phyloP scores from a whole-genome alignment of 2,329 filamentous ascomycete genomes.

The Amesomyces nigricolor region DNA sequence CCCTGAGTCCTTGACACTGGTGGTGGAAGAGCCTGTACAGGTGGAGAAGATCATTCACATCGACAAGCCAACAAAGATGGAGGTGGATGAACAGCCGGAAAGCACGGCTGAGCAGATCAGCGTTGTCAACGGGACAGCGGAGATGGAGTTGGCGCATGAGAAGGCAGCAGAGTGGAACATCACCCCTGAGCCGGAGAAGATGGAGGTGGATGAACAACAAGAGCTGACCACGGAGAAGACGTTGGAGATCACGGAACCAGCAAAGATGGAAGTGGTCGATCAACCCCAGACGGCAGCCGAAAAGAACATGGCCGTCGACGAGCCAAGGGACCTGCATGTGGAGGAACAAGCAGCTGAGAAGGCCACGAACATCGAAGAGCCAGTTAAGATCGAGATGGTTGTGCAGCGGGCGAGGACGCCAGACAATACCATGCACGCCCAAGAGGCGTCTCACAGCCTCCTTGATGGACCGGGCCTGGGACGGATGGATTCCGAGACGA shows the following conservation, averaged over 20 bases:
- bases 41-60: not conserved
- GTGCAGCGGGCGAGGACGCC: not conserved
- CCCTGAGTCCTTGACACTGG: too few relatives aligned
- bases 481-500: conserved; percentile 31
- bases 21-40: not conserved
- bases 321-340: not conserved
- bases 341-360: not conserved
- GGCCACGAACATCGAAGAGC: not conserved
- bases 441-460: not conserved
- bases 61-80: not conserved
- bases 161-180: too few relatives aligned
- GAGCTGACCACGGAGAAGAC: too few relatives aligned
- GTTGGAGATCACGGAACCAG: too few relatives aligned
- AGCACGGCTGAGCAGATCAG: not conserved
- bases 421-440: not conserved
- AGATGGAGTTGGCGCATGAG: not conserved
- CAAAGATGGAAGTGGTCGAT: not conserved
- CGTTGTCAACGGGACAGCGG: not conserved
- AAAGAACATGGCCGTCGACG: not conserved
- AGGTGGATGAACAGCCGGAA: not conserved
- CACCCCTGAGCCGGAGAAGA: too few relatives aligned
- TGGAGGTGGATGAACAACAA: not conserved
- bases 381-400: not conserved
- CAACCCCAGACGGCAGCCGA: not conserved
- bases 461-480: conserved; percentile 21